A percentile compares a stretch with the other conserved stretches of the same genome.
phyloP scores from a whole-genome alignment of 139 green algal genomes.

The Yamagishiella unicocca region DNA sequence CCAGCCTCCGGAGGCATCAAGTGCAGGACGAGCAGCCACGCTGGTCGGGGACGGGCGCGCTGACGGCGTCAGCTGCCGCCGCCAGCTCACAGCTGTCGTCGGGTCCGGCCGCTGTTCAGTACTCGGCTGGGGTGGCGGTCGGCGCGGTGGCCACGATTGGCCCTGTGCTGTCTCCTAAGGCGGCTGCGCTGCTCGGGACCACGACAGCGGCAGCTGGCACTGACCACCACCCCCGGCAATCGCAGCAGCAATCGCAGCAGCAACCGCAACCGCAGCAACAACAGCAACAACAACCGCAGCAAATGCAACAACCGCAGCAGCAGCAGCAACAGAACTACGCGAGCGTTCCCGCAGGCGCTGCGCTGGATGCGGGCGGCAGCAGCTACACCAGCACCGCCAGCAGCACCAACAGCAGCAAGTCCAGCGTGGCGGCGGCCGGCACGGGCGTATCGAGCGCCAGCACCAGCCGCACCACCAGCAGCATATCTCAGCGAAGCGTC shows the following conservation, averaged over 20 bases:
- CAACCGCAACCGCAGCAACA: not conserved
- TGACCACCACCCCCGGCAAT: not conserved
- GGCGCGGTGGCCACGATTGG: not conserved
- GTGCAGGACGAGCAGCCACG: not conserved
- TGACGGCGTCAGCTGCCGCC: not conserved
- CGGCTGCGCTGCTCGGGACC: not conserved
- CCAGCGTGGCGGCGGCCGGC: not conserved
- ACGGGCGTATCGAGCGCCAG: slow-evolving; percentile 23
- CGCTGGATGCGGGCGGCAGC: not conserved
- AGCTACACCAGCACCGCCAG: slow-evolving; percentile 29
- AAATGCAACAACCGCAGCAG: not conserved
- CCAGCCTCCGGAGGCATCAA: slow-evolving; percentile 8
- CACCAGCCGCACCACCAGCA: slow-evolving; percentile 27
- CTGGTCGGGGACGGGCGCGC: not conserved
- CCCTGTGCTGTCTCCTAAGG: no score
- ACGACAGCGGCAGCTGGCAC: not conserved
- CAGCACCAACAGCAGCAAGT: slow-evolving; percentile 28
- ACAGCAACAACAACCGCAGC: not conserved
- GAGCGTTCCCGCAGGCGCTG: not conserved
- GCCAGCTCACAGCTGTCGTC: no score
- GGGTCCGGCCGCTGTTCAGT: not conserved
- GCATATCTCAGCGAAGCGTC: not conserved
- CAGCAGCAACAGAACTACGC: not conserved
- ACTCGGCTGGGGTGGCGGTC: not conserved
- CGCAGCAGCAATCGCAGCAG: not conserved